Conservation (phyloP, 441 rosid genomes). For the Gossypium davidsonii region DNA sequence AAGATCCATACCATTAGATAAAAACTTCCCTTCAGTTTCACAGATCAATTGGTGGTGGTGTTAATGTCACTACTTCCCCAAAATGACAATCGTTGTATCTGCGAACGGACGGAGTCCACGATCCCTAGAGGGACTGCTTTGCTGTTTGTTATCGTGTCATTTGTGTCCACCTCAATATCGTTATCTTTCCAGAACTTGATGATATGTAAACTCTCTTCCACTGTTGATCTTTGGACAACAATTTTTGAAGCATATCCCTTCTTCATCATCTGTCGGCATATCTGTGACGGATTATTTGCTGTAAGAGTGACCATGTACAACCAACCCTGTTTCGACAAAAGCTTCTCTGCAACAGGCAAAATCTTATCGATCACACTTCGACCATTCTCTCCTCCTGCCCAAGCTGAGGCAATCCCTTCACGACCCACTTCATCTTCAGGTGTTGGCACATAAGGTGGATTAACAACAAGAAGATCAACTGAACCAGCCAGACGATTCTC, state of each 20-base stretch:
- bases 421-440: slow-evolving; percentile 84
- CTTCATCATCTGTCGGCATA: slow-evolving; percentile 63
- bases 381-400: slow-evolving; percentile 98
- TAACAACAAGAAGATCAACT: slow-evolving; percentile 84
- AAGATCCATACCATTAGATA: background rate
- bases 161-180: slow-evolving; percentile 23
- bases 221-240: slow-evolving; percentile 82
- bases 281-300: slow-evolving; percentile 59
- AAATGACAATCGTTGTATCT: slow-evolving; percentile 37
- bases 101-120: slow-evolving; percentile 38
- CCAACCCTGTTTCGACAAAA: slow-evolving; percentile 77
- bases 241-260: slow-evolving; percentile 68
- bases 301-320: slow-evolving; percentile 76
- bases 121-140: slow-evolving; percentile 23
- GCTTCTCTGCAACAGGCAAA: slow-evolving; percentile 57
- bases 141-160: slow-evolving; percentile 21
- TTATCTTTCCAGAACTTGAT: slow-evolving; percentile 80
- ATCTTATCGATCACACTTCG: slow-evolving; percentile 69
- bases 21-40: background rate
- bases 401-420: slow-evolving; percentile 76
- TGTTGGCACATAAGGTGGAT: slow-evolving; percentile 94
- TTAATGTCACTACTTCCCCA: slow-evolving; percentile 21
- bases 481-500: slow-evolving; percentile 57
- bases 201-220: slow-evolving; percentile 81
- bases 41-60: slow-evolving; percentile 17